phyloP scores from a whole-genome alignment of 2,329 filamentous ascomycete species.

The Fusarium protoensiforme region DNA sequence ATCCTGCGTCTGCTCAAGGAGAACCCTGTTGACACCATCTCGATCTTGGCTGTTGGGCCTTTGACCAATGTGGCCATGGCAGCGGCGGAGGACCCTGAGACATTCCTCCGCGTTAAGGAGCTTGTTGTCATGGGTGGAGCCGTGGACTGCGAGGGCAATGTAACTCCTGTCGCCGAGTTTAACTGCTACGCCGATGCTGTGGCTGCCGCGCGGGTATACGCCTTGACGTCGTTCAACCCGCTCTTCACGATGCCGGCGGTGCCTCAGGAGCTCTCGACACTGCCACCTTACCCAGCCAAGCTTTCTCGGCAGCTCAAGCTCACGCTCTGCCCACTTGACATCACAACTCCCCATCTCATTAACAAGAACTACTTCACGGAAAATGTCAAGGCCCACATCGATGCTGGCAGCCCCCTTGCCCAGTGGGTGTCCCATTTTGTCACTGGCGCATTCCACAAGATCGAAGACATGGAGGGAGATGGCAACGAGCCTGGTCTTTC shows the following conservation, averaged over 20 bases:
- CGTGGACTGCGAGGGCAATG: slow-evolving; percentile 82
- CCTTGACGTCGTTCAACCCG: slow-evolving; percentile 79
- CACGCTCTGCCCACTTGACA: slow-evolving; percentile 80
- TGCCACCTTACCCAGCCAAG: slow-evolving; percentile 71
- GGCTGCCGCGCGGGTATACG: slow-evolving; percentile 80
- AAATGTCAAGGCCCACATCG: slow-evolving; percentile 64
- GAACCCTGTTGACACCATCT: slow-evolving; percentile 85
- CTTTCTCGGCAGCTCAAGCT: slow-evolving; percentile 74
- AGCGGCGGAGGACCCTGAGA: slow-evolving; percentile 86
- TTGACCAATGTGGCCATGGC: slow-evolving; percentile 94
- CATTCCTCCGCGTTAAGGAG: slow-evolving; percentile 89
- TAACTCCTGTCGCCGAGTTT: slow-evolving; percentile 89
- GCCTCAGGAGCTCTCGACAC: slow-evolving; percentile 58
- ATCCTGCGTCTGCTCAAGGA: slow-evolving; percentile 88
- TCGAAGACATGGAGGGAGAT: slow-evolving; percentile 70
- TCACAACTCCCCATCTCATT: slow-evolving; percentile 78
- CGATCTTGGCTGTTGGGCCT: slow-evolving; percentile 90
- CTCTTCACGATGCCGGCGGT: slow-evolving; percentile 82
- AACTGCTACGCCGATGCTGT: slow-evolving; percentile 92
- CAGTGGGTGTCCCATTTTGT: slow-evolving; percentile 80
- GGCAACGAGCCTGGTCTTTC: slow-evolving; percentile 69
- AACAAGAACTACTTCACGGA: slow-evolving; percentile 68
- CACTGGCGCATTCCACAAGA: slow-evolving; percentile 75
- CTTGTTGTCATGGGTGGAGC: slow-evolving; percentile 96
- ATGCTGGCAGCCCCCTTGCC: slow-evolving; percentile 76